Evolutionary conservation across 129 eudicot genomes (phyloP), one percentile per base, ranked within the genome.

Genomic region (Erigeron canadensis): DNA sequence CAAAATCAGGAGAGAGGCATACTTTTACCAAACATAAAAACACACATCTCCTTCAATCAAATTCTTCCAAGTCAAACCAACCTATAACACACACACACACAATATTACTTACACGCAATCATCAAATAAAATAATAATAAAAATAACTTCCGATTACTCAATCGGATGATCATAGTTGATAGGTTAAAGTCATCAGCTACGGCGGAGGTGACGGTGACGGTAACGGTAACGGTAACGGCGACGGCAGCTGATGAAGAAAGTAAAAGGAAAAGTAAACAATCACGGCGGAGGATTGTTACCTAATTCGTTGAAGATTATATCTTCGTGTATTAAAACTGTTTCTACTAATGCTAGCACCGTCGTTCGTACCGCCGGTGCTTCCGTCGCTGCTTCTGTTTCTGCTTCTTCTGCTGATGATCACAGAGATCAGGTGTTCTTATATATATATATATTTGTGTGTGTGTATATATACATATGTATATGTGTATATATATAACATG

Each of bases 321-420:
- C 90, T 23, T 86, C 96, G 39, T 89, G 96, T 81, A 60, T 89
- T 54, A 86, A 73, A 65, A 86, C 92, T 6, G 96, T 89, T 39
- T 86, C 93, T 19, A 79, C 88, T 43, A 85, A 85, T 79, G 95
- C 95, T 67, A 85, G 88, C 81, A 85, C 86, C 65, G 91, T 83
- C 65, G 95, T 86, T 16, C 86, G 90, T 42, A 84, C 89, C 68
- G 91, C 87, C 70, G 87, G 84, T 44, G 86, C 88, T 58, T 69
- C 96, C 34, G 84, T 84, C 13, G 84, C 95, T 19, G 84, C 89
- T 28, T 82, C 89, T 57, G 76, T 85, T 82, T 73, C 90, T 16
- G 69, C 83, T 6, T 63, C 83, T 6, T 58, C 83, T 55, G 79
- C 69, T 22, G 90, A 89, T 73, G 96, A 86, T 71, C 96, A 71